Percentiles rank a stretch among this genome's conserved stretches.
phyloP scores from a whole-genome alignment of 2,329 filamentous ascomycete species.

The Fusarium nematophilum region DNA sequence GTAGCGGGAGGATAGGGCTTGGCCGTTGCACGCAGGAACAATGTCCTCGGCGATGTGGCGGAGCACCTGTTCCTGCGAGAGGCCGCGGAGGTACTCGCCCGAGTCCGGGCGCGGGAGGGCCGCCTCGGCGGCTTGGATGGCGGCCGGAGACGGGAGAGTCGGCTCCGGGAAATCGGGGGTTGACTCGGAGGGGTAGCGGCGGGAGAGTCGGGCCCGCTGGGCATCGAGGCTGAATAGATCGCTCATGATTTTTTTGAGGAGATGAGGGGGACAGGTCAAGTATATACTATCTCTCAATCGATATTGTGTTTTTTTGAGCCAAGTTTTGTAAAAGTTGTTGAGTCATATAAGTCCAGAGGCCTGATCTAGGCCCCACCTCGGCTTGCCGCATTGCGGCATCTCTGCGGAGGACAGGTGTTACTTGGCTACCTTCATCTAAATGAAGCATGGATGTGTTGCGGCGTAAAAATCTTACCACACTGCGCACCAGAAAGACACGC shows the following conservation, averaged over 20 bases:
- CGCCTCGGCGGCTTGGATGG: constrained; percentile 52
- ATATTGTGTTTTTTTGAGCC: too few relatives aligned
- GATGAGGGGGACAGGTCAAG: background rate
- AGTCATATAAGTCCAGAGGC: too few relatives aligned
- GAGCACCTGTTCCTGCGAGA: constrained; percentile 44
- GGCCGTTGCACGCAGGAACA: constrained; percentile 72
- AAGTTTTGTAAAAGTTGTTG: too few relatives aligned
- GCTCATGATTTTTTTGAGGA: constrained; percentile 33
- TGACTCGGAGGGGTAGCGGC: constrained; percentile 24
- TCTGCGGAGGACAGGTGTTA: too few relatives aligned
- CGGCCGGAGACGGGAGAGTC: constrained; percentile 53
- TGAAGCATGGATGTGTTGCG: too few relatives aligned
- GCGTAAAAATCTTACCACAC: too few relatives aligned
- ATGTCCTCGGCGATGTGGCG: constrained; percentile 59
- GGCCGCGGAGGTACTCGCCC: constrained; percentile 47
- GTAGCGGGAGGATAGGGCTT: constrained; percentile 75
- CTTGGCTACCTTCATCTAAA: too few relatives aligned
- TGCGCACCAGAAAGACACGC: too few relatives aligned
- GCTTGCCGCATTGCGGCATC: too few relatives aligned
- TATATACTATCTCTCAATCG: too few relatives aligned
- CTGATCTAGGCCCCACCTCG: too few relatives aligned
- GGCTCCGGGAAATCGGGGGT: constrained; percentile 31
- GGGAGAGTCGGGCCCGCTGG: constrained; percentile 39
- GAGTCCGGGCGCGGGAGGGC: constrained; percentile 52
- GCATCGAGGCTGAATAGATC: constrained; percentile 41